phyloP scores from a whole-genome alignment of 371 early-diverging fungal genomes.

The Sporodiniella umbellata region DNA sequence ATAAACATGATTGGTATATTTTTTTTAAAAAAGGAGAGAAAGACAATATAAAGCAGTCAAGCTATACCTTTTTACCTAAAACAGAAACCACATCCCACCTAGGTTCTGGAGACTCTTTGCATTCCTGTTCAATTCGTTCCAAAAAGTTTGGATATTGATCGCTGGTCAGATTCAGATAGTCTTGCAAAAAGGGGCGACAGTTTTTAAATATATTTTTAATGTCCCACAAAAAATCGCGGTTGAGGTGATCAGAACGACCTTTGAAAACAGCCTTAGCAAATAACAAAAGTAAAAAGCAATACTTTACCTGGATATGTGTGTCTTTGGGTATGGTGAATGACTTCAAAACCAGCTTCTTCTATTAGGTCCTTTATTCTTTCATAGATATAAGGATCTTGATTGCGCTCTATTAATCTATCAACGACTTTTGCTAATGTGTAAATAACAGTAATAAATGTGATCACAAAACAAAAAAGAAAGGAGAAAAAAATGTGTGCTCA shows the following conservation, averaged over 20 bases:
- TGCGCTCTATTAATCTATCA: conserved; percentile 30
- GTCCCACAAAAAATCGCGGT: conserved; percentile 21
- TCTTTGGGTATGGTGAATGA: conserved; percentile 18
- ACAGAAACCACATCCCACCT: conserved; percentile 17
- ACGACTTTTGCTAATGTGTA: conserved; percentile 11
- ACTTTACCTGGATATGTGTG: conserved; percentile 10
- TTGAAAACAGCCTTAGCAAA: too few species aligned
- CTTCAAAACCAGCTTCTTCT: conserved; percentile 30
- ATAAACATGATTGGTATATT: too few species aligned
- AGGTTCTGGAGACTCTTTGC: conserved; percentile 11
- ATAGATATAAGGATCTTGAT: conserved; percentile 48
- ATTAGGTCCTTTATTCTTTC: conserved; percentile 32
- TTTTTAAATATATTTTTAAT: conserved; percentile 16
- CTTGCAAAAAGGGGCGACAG: conserved; percentile 15
- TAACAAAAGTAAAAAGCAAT: not conserved
- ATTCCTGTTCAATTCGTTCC: conserved; percentile 6
- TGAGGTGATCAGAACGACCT: conserved; percentile 19
- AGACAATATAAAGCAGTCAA: not conserved
- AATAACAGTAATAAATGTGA: too few species aligned
- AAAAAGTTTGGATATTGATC: conserved; percentile 20
- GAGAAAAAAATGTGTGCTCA: not conserved
- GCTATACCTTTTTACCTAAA: conserved; percentile 9
- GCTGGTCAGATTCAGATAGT: conserved; percentile 2
- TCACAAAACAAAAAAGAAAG: conserved; percentile 1
- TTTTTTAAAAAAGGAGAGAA: too few species aligned